A percentile compares a stretch with the other conserved stretches of the same genome.
These are phyloP conservation scores for Crepidotus variabilis DNA, from an alignment of 768 basidiomycete genomes.

Conservation along the genomic window DNA sequence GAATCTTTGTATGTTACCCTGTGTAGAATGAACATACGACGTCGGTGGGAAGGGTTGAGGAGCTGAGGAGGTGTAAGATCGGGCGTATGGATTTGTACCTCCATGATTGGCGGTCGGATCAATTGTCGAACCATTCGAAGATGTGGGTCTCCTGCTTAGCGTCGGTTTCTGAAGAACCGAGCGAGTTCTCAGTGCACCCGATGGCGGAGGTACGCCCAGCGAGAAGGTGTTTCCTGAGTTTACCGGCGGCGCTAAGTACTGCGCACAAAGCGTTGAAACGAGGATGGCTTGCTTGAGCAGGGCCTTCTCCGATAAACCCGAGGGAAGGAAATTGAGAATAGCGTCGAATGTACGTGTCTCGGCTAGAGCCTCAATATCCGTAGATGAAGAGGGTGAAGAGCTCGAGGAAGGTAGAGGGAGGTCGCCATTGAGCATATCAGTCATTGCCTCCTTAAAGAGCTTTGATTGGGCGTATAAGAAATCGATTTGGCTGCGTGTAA, in stretches of 20 bases:
- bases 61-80: conserved; percentile 4
- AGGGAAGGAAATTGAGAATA: conserved; percentile 41
- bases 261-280: conserved; percentile 35
- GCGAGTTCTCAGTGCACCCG: conserved; percentile 6
- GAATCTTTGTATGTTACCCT: not conserved
- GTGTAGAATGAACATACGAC: not conserved
- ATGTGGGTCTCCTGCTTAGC: conserved; percentile 4
- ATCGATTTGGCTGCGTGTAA: not conserved
- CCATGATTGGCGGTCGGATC: not conserved
- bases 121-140: not conserved
- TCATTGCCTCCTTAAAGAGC: not conserved
- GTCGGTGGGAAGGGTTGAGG: not conserved
- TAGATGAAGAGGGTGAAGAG: not conserved
- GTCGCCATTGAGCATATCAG: not conserved
- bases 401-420: not conserved
- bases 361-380: not conserved
- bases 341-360: conserved; percentile 32
- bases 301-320: conserved; percentile 33
- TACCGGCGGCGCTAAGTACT: conserved; percentile 25
- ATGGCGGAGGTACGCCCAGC: not conserved
- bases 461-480: not conserved
- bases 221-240: not conserved
- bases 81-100: conserved; percentile 23
- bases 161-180: conserved; percentile 2
- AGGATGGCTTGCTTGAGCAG: conserved; percentile 41